Conservation (phyloP, 805 yeast genomes). For the Hanseniaspora jakobsenii region DNA sequence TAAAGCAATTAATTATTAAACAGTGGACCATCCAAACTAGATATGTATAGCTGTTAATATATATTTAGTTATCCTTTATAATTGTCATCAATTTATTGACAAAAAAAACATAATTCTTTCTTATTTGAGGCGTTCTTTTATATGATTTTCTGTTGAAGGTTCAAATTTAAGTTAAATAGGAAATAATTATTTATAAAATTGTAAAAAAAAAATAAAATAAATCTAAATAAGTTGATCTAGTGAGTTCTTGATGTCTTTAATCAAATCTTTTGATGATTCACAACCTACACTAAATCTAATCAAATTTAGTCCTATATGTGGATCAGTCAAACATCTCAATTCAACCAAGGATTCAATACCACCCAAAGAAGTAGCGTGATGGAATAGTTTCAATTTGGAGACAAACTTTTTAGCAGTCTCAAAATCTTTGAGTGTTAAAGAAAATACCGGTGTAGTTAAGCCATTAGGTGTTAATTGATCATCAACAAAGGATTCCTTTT, state of each 20-base stretch:
- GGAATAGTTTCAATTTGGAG: slow-evolving; percentile 52
- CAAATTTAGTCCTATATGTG: slow-evolving; percentile 41
- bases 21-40: no score
- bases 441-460: slow-evolving; percentile 52
- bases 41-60: no score
- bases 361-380: slow-evolving; percentile 87
- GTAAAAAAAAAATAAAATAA: not conserved
- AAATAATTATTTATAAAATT: no score
- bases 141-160: no score
- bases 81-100: no score
- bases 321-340: slow-evolving; percentile 74
- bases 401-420: slow-evolving; percentile 56
- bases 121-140: no score
- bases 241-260: slow-evolving; percentile 58
- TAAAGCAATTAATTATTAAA: no score
- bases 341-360: slow-evolving; percentile 86
- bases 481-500: slow-evolving; percentile 53
- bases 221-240: slow-evolving; percentile 21
- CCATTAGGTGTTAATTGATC: slow-evolving; percentile 55
- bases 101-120: no score
- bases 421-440: slow-evolving; percentile 41
- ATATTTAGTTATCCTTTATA: no score
- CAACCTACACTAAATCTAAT: slow-evolving; percentile 71
- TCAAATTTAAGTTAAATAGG: no score
- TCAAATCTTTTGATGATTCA: slow-evolving; percentile 66